A percentile compares a stretch with the other conserved stretches of the same genome.
These are phyloP conservation scores for Aspergillus piperis DNA, from an alignment of 2,329 filamentous ascomycete species.

Conservation along the genomic window DNA sequence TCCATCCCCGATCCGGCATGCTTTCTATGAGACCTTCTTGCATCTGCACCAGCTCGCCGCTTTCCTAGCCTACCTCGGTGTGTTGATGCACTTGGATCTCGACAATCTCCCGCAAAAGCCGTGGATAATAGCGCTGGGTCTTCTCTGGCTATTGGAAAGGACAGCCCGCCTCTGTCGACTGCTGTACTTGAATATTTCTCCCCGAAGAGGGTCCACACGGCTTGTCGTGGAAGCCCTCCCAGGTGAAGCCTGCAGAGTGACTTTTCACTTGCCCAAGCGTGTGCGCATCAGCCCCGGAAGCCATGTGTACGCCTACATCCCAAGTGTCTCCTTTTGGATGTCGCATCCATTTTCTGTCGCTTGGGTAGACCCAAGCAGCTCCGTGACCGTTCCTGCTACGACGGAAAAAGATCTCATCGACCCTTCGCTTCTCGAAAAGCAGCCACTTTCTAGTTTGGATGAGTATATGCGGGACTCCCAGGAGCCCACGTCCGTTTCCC, in stretches of 20 bases:
- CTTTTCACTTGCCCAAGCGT: slow-evolving; percentile 59
- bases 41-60: slow-evolving; percentile 51
- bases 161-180: slow-evolving; percentile 52
- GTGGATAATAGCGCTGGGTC: slow-evolving; percentile 40
- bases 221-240: slow-evolving; percentile 61
- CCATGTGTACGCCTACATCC: slow-evolving; percentile 64
- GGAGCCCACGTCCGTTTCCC: slow-evolving; percentile 49
- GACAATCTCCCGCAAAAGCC: slow-evolving; percentile 45
- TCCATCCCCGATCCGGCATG: slow-evolving; percentile 47
- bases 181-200: slow-evolving; percentile 56
- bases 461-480: slow-evolving; percentile 24
- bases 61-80: slow-evolving; percentile 45
- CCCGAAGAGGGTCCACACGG: slow-evolving; percentile 50
- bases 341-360: slow-evolving; percentile 53
- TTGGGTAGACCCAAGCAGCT: slow-evolving; percentile 43
- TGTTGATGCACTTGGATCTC: slow-evolving; percentile 47
- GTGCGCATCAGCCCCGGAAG: slow-evolving; percentile 58
- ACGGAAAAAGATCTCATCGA: slow-evolving; percentile 21
- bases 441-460: slow-evolving; percentile 28
- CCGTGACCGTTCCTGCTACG: slow-evolving; percentile 25
- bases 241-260: slow-evolving; percentile 62
- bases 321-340: slow-evolving; percentile 50
- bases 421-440: slow-evolving; percentile 36
- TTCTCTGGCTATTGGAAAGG: slow-evolving; percentile 47
- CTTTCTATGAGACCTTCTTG: slow-evolving; percentile 51